A percentile compares a stretch with the other conserved stretches of the same genome.
Evolutionary conservation across 176 grass and related monocot genomes (phyloP).

Genomic region (Chloris gayana): DNA sequence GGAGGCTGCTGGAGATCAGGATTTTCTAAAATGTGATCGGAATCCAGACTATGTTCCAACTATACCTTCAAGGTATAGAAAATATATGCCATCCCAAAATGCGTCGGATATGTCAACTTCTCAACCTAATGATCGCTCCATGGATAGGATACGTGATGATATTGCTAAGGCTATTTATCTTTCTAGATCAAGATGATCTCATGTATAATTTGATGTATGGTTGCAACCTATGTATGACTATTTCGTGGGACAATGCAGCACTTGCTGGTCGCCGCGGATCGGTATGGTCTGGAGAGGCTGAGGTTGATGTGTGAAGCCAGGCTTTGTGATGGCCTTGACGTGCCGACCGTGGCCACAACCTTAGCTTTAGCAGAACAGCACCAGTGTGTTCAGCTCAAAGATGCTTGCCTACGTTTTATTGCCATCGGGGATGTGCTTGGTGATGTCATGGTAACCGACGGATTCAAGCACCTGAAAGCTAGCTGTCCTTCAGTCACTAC

Average conservation of each 20-base stretch:
- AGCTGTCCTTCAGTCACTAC: conserved; percentile 3
- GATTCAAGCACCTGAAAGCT: neutral
- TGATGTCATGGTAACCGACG: neutral
- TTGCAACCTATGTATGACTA: too few relatives aligned
- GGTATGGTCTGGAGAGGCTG: conserved; percentile 29
- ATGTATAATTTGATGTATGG: too few relatives aligned
- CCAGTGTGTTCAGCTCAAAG: neutral
- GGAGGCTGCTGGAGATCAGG: too few relatives aligned
- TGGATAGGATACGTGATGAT: too few relatives aligned
- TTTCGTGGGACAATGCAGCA: conserved; percentile 18
- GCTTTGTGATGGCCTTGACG: neutral
- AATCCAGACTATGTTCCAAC: too few relatives aligned
- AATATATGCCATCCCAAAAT: too few relatives aligned
- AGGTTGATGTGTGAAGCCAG: conserved; percentile 1
- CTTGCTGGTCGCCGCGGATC: conserved; percentile 16
- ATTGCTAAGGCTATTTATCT: too few relatives aligned
- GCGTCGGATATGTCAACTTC: too few relatives aligned
- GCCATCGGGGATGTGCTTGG: neutral
- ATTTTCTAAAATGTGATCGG: too few relatives aligned
- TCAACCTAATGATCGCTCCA: too few relatives aligned
- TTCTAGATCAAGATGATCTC: too few relatives aligned
- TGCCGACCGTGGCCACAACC: neutral
- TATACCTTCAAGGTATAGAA: too few relatives aligned
- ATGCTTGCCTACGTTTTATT: conserved; percentile 22
- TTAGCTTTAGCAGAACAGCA: conserved; percentile 34